These are phyloP conservation scores for Aristolochia californica DNA, from an alignment of 164 flowering plant genomes.

Conservation along the genomic window DNA sequence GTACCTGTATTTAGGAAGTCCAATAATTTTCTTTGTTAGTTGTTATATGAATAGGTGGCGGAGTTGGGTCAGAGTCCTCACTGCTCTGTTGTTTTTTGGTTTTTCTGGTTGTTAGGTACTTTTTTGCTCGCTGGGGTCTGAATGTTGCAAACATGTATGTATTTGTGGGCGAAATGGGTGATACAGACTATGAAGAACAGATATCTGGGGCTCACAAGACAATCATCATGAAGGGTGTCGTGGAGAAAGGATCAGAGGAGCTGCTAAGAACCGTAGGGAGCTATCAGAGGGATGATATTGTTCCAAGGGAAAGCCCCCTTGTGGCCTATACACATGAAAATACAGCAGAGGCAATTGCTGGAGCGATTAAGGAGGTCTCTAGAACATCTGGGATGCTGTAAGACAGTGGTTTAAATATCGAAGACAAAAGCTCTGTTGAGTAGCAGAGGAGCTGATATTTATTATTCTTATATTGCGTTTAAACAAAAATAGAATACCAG, in stretches of 20 bases:
- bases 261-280: conserved; percentile 58
- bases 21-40: neutral
- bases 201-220: conserved; percentile 83
- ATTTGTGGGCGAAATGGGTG: conserved; percentile 77
- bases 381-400: conserved; percentile 15
- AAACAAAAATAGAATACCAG: too few relatives aligned
- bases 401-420: neutral
- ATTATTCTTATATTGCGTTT: too few relatives aligned
- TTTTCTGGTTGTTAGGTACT: conserved; percentile 39
- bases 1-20: neutral
- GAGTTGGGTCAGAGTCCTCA: too few relatives aligned
- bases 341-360: conserved; percentile 46
- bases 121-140: conserved; percentile 89
- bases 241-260: conserved; percentile 59
- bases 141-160: conserved; percentile 85
- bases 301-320: conserved; percentile 65
- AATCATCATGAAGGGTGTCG: conserved; percentile 60
- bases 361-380: conserved; percentile 32
- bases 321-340: conserved; percentile 28
- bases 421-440: neutral
- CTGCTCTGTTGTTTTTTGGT: neutral
- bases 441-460: neutral
- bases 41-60: too few relatives aligned
- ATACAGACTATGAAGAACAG: conserved; percentile 84
- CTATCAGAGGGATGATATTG: conserved; percentile 58